phyloP scores from a whole-genome alignment of 2,329 filamentous ascomycete species.

The Cladosporium sp. region DNA sequence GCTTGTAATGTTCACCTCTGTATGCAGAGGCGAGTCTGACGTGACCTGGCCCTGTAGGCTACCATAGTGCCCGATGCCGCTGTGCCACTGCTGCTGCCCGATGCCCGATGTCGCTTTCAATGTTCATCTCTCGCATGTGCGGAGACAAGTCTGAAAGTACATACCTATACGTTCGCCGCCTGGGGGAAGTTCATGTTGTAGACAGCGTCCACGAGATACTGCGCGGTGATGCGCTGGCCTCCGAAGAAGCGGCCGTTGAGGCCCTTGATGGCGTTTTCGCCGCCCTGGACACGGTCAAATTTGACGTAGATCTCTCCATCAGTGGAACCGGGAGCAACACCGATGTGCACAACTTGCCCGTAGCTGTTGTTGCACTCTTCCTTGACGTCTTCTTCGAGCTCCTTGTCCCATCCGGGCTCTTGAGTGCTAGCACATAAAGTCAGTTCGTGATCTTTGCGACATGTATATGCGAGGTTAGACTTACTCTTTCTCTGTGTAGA shows the following conservation, averaged over 20 bases:
- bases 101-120: neutral
- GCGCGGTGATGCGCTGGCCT: constrained; percentile 86
- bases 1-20: neutral
- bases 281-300: constrained; percentile 91
- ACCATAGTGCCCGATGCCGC: neutral
- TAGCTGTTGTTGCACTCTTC: constrained; percentile 93
- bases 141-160: neutral
- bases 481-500: constrained; percentile 91
- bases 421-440: constrained; percentile 4
- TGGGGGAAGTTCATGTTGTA: constrained; percentile 61
- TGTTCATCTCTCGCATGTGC: neutral
- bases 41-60: neutral
- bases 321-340: constrained; percentile 76
- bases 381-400: constrained; percentile 90
- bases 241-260: constrained; percentile 97
- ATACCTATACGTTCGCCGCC: constrained; percentile 24
- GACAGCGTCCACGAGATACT: constrained; percentile 95
- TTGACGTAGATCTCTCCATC: constrained; percentile 98
- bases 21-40: neutral
- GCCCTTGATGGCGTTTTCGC: constrained; percentile 96
- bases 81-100: neutral
- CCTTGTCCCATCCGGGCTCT: constrained; percentile 78
- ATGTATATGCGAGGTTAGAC: constrained; percentile 41
- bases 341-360: constrained; percentile 94
- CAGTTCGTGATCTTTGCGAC: neutral